phyloP scores from a whole-genome alignment of 192 early-diverging fungal genomes.

The Coemansia sp. region DNA sequence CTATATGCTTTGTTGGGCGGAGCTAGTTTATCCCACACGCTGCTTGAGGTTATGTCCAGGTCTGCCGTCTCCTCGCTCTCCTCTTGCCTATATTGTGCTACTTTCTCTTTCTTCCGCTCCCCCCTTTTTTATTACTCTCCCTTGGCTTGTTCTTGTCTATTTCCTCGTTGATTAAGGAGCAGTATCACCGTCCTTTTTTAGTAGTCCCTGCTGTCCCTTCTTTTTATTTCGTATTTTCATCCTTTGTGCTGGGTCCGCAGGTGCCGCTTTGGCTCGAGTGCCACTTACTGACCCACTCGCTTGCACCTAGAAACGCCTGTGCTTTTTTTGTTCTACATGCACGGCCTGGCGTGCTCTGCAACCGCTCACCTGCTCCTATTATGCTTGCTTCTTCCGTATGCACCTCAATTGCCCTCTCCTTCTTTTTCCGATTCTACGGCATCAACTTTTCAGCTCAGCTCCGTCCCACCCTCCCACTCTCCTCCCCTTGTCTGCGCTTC shows the following conservation, averaged over 20 bases:
- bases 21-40: too few species aligned
- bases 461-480: too few species aligned
- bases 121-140: background rate
- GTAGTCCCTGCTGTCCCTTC: background rate
- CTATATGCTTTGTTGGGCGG: too few species aligned
- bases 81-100: background rate
- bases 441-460: too few species aligned
- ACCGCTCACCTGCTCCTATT: background rate
- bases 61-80: too few species aligned
- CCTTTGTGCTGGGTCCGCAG: background rate
- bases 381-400: too few species aligned
- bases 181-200: background rate
- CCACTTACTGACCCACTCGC: too few species aligned
- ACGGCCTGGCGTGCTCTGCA: too few species aligned
- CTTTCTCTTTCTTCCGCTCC: background rate
- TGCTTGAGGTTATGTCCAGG: too few species aligned
- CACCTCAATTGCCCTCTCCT: too few species aligned
- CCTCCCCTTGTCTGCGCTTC: background rate
- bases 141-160: background rate
- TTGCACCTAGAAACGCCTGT: background rate
- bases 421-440: too few species aligned
- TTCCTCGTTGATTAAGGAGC: constrained; percentile 3
- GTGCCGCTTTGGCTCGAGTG: too few species aligned
- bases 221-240: background rate
- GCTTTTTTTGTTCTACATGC: background rate